phyloP scores from a whole-genome alignment of 179 eudicot species.

The Gypsophila paniculata region DNA sequence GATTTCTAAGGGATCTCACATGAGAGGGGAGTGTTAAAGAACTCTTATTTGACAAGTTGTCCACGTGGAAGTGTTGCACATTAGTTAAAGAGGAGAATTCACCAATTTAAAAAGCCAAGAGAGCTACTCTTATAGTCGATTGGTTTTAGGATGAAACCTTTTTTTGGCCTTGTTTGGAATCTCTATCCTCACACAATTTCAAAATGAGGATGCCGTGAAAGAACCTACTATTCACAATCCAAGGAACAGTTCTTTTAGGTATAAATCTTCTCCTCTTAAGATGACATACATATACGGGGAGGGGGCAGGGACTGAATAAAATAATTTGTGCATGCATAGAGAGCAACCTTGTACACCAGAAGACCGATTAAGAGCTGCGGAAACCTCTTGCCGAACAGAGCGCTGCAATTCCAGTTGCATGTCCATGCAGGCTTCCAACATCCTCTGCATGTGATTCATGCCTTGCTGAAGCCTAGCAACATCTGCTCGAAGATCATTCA shows the following conservation, averaged over 20 bases:
- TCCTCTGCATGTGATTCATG: conserved; percentile 97
- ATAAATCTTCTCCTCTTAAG: background rate
- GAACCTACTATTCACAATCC: background rate
- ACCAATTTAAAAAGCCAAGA: too few species aligned
- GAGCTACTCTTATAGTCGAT: too few species aligned
- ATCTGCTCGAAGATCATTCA: conserved; percentile 82
- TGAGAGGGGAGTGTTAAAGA: too few species aligned
- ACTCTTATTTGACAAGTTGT: too few species aligned
- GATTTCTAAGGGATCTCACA: too few species aligned
- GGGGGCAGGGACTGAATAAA: background rate
- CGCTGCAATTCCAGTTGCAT: conserved; percentile 98
- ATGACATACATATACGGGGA: background rate
- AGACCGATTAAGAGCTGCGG: conserved; percentile 91
- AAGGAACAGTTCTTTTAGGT: background rate
- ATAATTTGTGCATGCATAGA: conserved; percentile 3
- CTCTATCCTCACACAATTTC: too few species aligned
- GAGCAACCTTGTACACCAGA: conserved; percentile 56
- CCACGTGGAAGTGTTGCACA: too few species aligned
- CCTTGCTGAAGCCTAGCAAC: conserved; percentile 95
- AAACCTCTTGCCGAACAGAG: conserved; percentile 93
- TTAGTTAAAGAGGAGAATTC: too few species aligned
- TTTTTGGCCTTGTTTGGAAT: too few species aligned
- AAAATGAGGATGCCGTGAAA: background rate
- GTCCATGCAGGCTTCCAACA: conserved; percentile 98
- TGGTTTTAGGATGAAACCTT: too few species aligned